Evolutionary conservation across 148 eudicot species (phyloP).

Genomic region (Cornus florida): DNA sequence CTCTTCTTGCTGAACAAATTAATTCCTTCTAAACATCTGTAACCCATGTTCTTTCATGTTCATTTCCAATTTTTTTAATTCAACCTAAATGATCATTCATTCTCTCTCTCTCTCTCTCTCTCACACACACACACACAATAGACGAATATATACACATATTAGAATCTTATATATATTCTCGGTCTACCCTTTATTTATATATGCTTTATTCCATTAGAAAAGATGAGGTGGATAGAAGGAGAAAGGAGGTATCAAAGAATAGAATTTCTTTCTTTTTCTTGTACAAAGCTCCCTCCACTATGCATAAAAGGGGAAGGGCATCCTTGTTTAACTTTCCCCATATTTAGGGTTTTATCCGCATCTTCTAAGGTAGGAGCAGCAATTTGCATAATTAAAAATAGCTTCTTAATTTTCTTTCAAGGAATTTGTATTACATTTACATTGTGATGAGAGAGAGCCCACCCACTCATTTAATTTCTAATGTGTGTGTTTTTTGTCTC

Average conservation of each 20-base stretch:
- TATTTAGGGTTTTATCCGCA: slow-evolving; percentile 10
- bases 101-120: not conserved
- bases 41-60: not conserved
- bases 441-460: not conserved
- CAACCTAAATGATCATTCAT: not conserved
- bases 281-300: slow-evolving; percentile 27
- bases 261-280: slow-evolving; percentile 27
- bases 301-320: not conserved
- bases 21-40: not conserved
- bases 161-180: not conserved
- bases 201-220: slow-evolving; percentile 36
- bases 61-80: not conserved
- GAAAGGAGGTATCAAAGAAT: slow-evolving; percentile 42
- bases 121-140: not conserved
- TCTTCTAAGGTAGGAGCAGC: not conserved
- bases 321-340: slow-evolving; percentile 5
- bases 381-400: not conserved
- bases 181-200: slow-evolving; percentile 1
- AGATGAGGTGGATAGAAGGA: slow-evolving; percentile 23
- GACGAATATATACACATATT: too few relatives aligned
- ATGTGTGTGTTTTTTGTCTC: too few relatives aligned
- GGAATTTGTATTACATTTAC: slow-evolving; percentile 5
- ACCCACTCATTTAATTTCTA: not conserved
- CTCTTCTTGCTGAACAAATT: not conserved
- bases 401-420: not conserved